Percentiles rank a stretch among this genome's conserved stretches.
Conservation (phyloP, 257 asterid species). For the Solanum chilense region DNA sequence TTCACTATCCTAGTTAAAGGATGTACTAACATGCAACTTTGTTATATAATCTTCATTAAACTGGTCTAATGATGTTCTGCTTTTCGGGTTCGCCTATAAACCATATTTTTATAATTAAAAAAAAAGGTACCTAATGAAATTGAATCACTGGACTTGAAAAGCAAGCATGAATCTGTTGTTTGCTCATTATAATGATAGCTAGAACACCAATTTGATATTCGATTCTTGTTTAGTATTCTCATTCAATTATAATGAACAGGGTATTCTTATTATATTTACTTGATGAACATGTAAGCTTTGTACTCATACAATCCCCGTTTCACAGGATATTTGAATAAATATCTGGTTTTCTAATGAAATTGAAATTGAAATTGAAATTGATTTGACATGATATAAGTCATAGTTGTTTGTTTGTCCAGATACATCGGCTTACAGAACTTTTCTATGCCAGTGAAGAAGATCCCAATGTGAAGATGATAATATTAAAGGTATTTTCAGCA, state of each 20-base stretch:
- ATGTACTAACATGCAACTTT: neutral
- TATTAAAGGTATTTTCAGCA: slow-evolving; percentile 49
- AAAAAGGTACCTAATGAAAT: too few relatives aligned
- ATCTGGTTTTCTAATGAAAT: neutral
- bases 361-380: neutral
- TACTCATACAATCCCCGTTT: neutral
- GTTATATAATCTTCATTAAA: neutral
- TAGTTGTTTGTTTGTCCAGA: slow-evolving; percentile 21
- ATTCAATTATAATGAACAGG: neutral
- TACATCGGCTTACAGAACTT: slow-evolving; percentile 57
- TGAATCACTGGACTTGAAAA: too few relatives aligned
- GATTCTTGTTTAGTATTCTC: neutral
- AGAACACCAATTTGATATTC: neutral
- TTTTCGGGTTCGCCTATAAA: neutral
- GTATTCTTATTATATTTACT: neutral
- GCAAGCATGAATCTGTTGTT: neutral
- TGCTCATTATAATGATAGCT: neutral
- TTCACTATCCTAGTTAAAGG: neutral
- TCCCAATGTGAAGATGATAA: slow-evolving; percentile 45
- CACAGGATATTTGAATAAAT: neutral
- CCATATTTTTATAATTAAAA: neutral
- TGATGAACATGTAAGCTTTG: too few relatives aligned
- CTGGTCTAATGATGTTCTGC: neutral
- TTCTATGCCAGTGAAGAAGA: slow-evolving; percentile 43
- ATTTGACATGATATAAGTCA: neutral